Evolutionary conservation across 441 rosid genomes (phyloP).

Genomic region (Erysimum pusillum): DNA sequence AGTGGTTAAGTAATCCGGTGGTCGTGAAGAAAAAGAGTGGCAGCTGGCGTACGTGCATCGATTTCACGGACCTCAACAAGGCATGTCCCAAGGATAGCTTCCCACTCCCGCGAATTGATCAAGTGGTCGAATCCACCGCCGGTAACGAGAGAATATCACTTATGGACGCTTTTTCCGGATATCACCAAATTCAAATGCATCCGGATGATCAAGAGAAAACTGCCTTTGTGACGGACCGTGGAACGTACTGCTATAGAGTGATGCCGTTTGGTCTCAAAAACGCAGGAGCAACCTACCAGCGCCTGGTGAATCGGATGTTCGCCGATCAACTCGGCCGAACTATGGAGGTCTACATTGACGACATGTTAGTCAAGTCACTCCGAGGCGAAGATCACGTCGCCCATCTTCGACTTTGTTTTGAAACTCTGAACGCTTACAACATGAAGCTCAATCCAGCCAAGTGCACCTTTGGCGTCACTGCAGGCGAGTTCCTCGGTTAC

Average conservation of each 20-base stretch:
- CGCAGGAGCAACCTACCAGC: neutral
- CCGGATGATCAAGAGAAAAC: neutral
- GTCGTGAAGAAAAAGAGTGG: too few species aligned
- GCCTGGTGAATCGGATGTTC: neutral
- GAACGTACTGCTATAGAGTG: neutral
- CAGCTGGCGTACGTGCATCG: neutral
- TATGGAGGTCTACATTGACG: neutral
- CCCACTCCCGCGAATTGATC: neutral
- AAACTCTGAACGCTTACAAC: neutral
- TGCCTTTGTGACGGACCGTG: neutral
- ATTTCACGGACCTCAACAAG: neutral
- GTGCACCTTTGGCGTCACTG: neutral
- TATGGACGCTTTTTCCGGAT: neutral
- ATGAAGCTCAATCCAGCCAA: neutral
- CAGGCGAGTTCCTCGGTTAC: neutral
- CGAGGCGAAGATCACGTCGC: neutral
- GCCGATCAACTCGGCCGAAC: neutral
- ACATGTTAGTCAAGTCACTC: neutral
- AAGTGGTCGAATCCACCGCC: neutral
- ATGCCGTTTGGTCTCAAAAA: neutral
- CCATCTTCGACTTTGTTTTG: accelerated
- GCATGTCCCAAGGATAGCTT: neutral
- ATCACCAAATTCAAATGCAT: neutral
- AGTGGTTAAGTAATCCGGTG: too few species aligned
- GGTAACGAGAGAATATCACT: neutral